phyloP scores from a whole-genome alignment of 2,329 filamentous ascomycete genomes.

The Fusarium sp. region DNA sequence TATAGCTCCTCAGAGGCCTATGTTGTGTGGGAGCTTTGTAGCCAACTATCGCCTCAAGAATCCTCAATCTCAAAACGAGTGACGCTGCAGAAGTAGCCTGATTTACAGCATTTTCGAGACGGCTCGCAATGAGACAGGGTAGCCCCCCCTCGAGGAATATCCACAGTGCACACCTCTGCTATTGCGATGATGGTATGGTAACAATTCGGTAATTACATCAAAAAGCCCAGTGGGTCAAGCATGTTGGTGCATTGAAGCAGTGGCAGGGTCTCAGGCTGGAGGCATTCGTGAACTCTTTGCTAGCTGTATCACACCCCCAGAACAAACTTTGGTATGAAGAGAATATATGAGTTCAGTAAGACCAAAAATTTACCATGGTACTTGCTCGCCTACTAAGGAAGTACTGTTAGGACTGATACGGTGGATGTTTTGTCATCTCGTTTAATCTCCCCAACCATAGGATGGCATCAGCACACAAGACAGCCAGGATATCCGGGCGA shows the following conservation, averaged over 20 bases:
- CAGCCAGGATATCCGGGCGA: neutral
- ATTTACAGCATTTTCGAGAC: neutral
- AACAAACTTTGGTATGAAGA: neutral
- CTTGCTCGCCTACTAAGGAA: neutral
- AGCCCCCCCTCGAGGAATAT: too few relatives aligned
- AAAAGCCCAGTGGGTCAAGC: too few relatives aligned
- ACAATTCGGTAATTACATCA: too few relatives aligned
- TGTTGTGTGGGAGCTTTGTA: neutral
- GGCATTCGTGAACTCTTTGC: neutral
- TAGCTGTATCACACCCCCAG: neutral
- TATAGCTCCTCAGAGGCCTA: neutral
- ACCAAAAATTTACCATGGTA: neutral
- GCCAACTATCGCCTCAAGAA: neutral
- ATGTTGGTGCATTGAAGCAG: too few relatives aligned
- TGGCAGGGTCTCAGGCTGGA: neutral
- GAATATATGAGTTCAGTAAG: neutral
- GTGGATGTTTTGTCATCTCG: neutral
- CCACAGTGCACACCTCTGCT: neutral
- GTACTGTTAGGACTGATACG: neutral
- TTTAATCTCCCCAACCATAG: neutral
- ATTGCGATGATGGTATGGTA: neutral
- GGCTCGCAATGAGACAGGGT: neutral
- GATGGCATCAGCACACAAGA: neutral
- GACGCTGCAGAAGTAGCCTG: neutral
- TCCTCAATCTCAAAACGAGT: neutral